Evolutionary conservation across 495 filamentous ascomycete species (phyloP), one percentile per base, ranked within the genome.

Genomic region (Parathielavia hyrcaniae): DNA sequence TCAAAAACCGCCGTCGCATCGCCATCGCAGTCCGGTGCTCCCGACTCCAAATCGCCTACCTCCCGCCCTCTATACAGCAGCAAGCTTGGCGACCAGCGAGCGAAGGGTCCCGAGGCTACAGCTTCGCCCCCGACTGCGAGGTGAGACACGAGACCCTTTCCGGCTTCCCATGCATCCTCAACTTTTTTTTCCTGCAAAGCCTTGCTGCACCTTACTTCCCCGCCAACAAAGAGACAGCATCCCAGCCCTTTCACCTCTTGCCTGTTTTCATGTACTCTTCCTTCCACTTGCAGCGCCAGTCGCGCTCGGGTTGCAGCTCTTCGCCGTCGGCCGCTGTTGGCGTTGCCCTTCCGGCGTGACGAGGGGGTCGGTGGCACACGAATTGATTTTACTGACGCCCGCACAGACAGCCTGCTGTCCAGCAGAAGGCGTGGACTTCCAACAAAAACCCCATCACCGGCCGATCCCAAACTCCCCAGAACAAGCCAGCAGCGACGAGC

Each of bases 391-490:
- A 62, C 47, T 62, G 58, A 53, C 63, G 63, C 58, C 60, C 57
- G 57, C 64, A 68, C 64, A 76, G 72, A 68, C 67, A 68, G 63
- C 64, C 70, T 68, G 62, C 72, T 60, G 68, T 61, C 60, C 66
- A 65, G 62, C 71, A 73, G 55, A 70, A 71, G 65, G 71, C 68
- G 50, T 70, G 71, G 68, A 70, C 71, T 41, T 66, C 65, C 46
- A 61, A 67, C 62, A 71, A 64, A 60, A 71, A 70, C 60, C 67
- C 70, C 50, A 64, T 72, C 60, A 71, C 72, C 35, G 71, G 72
- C 58, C 67, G 68, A 53, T 51, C 70, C 47, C 59, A 65, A 34
- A 63, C 48, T 17, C 66, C 62, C 11, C 67, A 67, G 50, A 68
- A 64, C 53, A 68, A 65, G 50, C 59, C 61, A 50, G 64, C 67